These are phyloP conservation scores for Juncus effusus DNA, from an alignment of 176 grass and related monocot species.

Conservation along the genomic window DNA sequence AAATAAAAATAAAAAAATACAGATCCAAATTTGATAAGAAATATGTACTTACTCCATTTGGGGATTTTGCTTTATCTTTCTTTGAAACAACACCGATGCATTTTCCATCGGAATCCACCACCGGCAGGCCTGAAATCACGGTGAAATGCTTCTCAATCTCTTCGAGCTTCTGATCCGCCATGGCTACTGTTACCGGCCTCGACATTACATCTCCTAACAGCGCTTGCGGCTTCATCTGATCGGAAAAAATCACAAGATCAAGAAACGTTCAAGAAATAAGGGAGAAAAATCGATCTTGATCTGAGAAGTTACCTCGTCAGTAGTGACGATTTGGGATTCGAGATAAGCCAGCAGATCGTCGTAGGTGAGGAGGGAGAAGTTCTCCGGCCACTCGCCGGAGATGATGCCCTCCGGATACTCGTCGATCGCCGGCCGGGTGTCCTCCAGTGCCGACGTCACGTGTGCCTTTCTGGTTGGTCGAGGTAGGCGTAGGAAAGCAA, in stretches of 20 bases:
- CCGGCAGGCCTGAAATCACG: slow-evolving; percentile 50
- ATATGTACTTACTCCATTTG: slow-evolving; percentile 43
- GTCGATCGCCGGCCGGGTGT: slow-evolving; percentile 50
- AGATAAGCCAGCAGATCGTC: slow-evolving; percentile 64
- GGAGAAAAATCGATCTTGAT: not conserved
- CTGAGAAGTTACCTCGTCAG: slow-evolving; percentile 27
- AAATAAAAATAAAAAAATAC: not conserved
- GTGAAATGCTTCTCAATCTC: slow-evolving; percentile 57
- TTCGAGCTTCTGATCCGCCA: slow-evolving; percentile 36
- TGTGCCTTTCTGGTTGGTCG: not conserved
- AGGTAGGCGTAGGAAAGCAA: not conserved
- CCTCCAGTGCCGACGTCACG: slow-evolving; percentile 25
- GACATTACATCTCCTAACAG: slow-evolving; percentile 56
- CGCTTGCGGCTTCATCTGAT: slow-evolving; percentile 51
- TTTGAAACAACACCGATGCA: slow-evolving; percentile 69
- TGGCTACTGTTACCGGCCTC: slow-evolving; percentile 44
- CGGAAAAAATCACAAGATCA: not conserved
- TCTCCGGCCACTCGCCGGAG: slow-evolving; percentile 65
- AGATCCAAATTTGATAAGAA: not conserved
- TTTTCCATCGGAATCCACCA: slow-evolving; percentile 40
- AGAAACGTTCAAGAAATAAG: not conserved
- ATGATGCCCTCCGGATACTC: slow-evolving; percentile 77
- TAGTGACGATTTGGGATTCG: slow-evolving; percentile 58
- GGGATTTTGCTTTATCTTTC: slow-evolving; percentile 54
- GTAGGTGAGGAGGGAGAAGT: slow-evolving; percentile 62